Evolutionary conservation across 1,284 basidiomycete species (phyloP), one percentile per base, ranked within the genome.

Genomic region (Meira nashicola): DNA sequence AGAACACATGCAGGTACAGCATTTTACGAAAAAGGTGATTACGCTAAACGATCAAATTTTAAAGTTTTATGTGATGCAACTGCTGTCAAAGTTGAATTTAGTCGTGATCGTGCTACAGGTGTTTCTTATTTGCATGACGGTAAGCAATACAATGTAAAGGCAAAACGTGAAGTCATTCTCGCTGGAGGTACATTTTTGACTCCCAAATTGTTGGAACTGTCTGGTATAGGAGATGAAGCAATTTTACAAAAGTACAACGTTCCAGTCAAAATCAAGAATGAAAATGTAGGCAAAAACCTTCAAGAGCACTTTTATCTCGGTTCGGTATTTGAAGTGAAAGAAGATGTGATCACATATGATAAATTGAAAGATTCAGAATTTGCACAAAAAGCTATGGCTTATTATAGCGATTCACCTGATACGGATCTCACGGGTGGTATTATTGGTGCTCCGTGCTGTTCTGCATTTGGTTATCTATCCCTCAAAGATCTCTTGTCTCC

Each of bases 221-320:
- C 69, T 8, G 71, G 71, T 23, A 64, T 73, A 44, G 71, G 71
- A 49, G 56, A 59, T 17, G 56, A 62, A 1, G 59, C 58, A 7
- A 54, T 71, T 1, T 63, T 71, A 55, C 49, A 62, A 37, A 46
- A 55, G 2, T 59, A 61, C 3, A 67, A 65, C 7, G 54, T 71
- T 38, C 25, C 63, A 38, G 60, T 62, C 47, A 54, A 53, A 5
- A n/a, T 71, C 38, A 74, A 82, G 28, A 78, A 84, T 14, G 80
- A 81, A 5, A 82, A 82, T 3, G 83, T 84, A 1, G 84, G 83
- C 5, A 78, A 80, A 64, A 84, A 85, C 66, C 71, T 83, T 7
- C 83, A 83, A 57, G 83, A 84, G 55, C 83, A 84, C 58, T 60
- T 74, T 1, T 56, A 21, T 25, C 17, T 66, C 67, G 55, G 58